Evolutionary conservation across 225 moss, liverwort and hornwort species (phyloP), one percentile per base, ranked within the genome.

Genomic region (Marchantia paleacea): DNA sequence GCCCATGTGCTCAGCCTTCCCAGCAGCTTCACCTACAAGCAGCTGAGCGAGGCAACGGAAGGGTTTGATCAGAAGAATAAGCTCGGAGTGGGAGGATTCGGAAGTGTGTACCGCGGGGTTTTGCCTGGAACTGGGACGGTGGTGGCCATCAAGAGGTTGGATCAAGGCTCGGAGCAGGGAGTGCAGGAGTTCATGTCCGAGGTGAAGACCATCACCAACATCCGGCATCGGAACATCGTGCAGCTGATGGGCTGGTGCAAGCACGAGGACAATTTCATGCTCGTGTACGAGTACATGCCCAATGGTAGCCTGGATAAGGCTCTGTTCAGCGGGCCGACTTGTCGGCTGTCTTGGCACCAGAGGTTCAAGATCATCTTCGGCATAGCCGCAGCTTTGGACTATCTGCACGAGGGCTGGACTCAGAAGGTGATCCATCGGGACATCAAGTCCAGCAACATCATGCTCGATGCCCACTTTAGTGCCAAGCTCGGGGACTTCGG

Each of bases 61-160:
- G 47, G 13, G 14, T 85, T 85, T 47, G 54, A 48, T 50, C 51
- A 54, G 9, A 30, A 73, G 10, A 29, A 47, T 10, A 31, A 72
- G 68, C 72, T 85, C 28, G 85, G 85, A 9, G 8, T 13, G 10
- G 85, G 85, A 0, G 84, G 81, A 12, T 77, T 81, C 31, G 84
- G 84, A 29, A 72, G 47, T 7, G 81, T 85, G 7, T 85, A 81
- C 55, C 62, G 68, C 18, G 85, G 85, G 14, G 30, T 69, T 9
- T 12, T 85, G 4, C 81, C 64, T 0, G 81, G 66, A 48, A 29
- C 8, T 18, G 65, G 65, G 18, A 61, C 22, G 10, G 12, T 70
- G 52, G 81, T 85, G 51, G 85, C 85, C 10, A 78, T 85, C 20
- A 85, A 85, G 73, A 72, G 28, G 14, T 39, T 85, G n/a, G 39